Conservation (phyloP, 331 rosid genomes). For the Rhamnella rubrinervis region DNA sequence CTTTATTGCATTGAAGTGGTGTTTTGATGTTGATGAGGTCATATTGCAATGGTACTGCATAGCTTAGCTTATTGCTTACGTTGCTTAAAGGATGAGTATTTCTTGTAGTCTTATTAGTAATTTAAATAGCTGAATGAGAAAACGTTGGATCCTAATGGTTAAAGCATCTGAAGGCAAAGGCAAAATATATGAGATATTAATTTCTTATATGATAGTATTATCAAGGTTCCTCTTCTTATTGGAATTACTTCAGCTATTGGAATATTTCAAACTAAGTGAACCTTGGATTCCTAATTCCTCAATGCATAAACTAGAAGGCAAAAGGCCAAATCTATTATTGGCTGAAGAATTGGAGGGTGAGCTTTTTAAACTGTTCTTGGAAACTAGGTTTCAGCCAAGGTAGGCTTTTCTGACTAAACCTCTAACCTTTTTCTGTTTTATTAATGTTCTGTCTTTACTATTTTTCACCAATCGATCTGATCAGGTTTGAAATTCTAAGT, state of each 20-base stretch:
- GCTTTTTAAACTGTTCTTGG: slow-evolving; percentile 54
- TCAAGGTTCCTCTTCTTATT: slow-evolving; percentile 9
- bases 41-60: too few relatives aligned
- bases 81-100: neutral
- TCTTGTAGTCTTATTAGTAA: neutral
- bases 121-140: neutral
- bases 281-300: slow-evolving; percentile 63
- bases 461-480: too few relatives aligned
- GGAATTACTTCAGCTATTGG: slow-evolving; percentile 63
- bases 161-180: neutral
- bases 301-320: slow-evolving; percentile 11
- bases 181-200: neutral
- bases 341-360: slow-evolving; percentile 45
- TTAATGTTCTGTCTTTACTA: neutral
- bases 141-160: neutral
- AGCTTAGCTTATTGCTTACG: too few relatives aligned
- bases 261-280: slow-evolving; percentile 48
- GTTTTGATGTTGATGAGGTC: too few relatives aligned
- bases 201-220: neutral
- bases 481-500: too few relatives aligned
- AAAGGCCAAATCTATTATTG: slow-evolving; percentile 35
- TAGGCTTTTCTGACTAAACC: slow-evolving; percentile 17
- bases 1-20: too few relatives aligned
- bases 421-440: neutral
- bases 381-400: slow-evolving; percentile 73